Base-by-base conservation (phyloP, 2,329 filamentous ascomycete genomes). In the Microcyclospora tardicrescens region DNA sequence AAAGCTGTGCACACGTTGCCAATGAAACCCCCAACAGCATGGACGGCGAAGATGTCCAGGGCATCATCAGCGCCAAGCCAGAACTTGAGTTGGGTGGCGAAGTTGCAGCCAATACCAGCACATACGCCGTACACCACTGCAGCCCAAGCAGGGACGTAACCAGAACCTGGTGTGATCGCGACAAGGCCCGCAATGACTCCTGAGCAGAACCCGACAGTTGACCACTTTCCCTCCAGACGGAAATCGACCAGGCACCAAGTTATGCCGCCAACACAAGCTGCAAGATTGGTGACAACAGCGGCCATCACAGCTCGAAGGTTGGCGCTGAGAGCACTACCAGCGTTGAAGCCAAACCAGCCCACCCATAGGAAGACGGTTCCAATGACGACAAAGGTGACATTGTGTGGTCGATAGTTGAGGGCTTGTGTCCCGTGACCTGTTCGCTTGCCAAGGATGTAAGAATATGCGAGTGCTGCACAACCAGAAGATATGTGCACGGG, bases 301-400 rank as follows among this genome's bases (percentile, higher is more conserved):
- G 86, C 86, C 79, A 93, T 85, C 51, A 93, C 73, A 33, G 84
- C 84, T 35, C 86, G 79, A 55, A 93, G 62, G 60, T 91, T 93
- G 37, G 84, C 84, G 35, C 78, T 71, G 39, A 91, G 68, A 11
- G 84, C 85, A 12, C 81, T 86, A 47, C 85, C 85, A 36, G 83
- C 84, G 53, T 93, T 94, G 75, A 94, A 94, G 35, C 86, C 86
- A 55, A 93, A 93, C 86, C 85, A 94, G 38, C 86, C 86, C 12
- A 93, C 82, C 85, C 86, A 94, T 12, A 94, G 77, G 64, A 94
- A 93, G 34, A 93, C 84, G 2, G 86, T 93, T 24, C 86, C 86
- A 40, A 93, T 81, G 37, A 93, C 84, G 50, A 94, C 86, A 59
- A 93, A 84, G 3, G 85, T 91, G 34, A 93, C 84, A 53, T 93